These are phyloP conservation scores for Fusarium sp. DNA, from an alignment of 2,329 filamentous ascomycete genomes.

Conservation along the genomic window DNA sequence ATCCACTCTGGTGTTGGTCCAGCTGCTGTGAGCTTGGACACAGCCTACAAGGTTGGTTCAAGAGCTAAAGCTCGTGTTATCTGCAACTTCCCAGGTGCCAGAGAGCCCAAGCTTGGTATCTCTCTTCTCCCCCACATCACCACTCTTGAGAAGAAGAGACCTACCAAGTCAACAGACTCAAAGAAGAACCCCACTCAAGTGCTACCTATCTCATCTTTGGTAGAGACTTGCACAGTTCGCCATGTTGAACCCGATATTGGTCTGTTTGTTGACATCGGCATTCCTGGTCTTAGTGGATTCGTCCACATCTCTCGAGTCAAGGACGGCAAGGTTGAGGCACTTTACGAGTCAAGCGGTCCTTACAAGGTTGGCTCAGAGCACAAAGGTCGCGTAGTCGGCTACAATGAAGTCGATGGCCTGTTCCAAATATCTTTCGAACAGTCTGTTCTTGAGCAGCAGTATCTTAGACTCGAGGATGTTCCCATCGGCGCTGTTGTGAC, in stretches of 20 bases:
- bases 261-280: slow-evolving; percentile 79
- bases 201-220: slow-evolving; percentile 77
- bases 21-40: slow-evolving; percentile 75
- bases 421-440: slow-evolving; percentile 88
- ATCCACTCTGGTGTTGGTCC: slow-evolving; percentile 86
- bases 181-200: slow-evolving; percentile 66
- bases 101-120: slow-evolving; percentile 85
- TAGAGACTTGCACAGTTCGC: slow-evolving; percentile 82
- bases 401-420: slow-evolving; percentile 86
- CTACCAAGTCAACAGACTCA: slow-evolving; percentile 49
- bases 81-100: slow-evolving; percentile 84
- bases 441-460: slow-evolving; percentile 85
- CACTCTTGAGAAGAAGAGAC: slow-evolving; percentile 65
- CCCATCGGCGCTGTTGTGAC: slow-evolving; percentile 83
- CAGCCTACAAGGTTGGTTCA: slow-evolving; percentile 83
- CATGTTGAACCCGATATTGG: slow-evolving; percentile 85
- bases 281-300: slow-evolving; percentile 78
- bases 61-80: slow-evolving; percentile 89
- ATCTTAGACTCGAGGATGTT: slow-evolving; percentile 91
- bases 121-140: slow-evolving; percentile 89
- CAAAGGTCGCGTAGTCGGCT: slow-evolving; percentile 84
- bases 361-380: slow-evolving; percentile 85
- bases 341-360: slow-evolving; percentile 80
- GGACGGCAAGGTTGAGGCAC: slow-evolving; percentile 86
- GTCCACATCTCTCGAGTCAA: slow-evolving; percentile 94